Evolutionary conservation across 2,329 filamentous ascomycete species (phyloP).

Genomic region (Camillea tinctor): DNA sequence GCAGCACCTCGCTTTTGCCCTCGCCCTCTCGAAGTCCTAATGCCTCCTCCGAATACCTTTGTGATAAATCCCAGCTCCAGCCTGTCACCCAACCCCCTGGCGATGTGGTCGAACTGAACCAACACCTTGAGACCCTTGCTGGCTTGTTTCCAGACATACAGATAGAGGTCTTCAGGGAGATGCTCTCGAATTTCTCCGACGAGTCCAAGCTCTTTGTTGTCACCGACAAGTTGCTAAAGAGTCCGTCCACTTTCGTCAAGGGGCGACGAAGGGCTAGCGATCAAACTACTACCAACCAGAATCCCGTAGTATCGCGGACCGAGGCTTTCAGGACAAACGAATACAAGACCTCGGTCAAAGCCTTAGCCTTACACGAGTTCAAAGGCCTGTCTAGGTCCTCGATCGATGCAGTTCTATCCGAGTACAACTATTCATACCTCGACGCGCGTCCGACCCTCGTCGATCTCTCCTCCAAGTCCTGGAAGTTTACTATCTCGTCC

Average conservation of each 20-base stretch:
- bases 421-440: constrained; percentile 77
- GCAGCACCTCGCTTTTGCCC: constrained; percentile 17
- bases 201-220: constrained; percentile 76
- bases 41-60: constrained; percentile 46
- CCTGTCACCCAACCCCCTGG: constrained; percentile 51
- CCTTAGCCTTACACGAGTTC: constrained; percentile 73
- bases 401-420: constrained; percentile 75
- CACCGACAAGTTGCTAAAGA: constrained; percentile 73
- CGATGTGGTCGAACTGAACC: constrained; percentile 69
- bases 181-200: constrained; percentile 71
- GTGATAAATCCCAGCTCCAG: constrained; percentile 54
- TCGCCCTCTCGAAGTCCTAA: constrained; percentile 23
- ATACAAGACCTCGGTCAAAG: constrained; percentile 68
- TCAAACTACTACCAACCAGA: constrained; percentile 26
- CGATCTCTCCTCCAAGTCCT: constrained; percentile 68
- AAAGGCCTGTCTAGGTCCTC: constrained; percentile 70
- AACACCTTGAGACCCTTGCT: constrained; percentile 64
- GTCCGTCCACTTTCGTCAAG: constrained; percentile 67
- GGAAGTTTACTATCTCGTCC: constrained; percentile 71
- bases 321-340: constrained; percentile 66
- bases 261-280: constrained; percentile 55
- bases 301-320: constrained; percentile 47
- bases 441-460: constrained; percentile 69
- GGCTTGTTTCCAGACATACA: constrained; percentile 79
- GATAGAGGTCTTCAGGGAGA: constrained; percentile 78